Evolutionary conservation across 169 alveolate species (phyloP).

Genomic region (Plasmodium knowlesi): DNA sequence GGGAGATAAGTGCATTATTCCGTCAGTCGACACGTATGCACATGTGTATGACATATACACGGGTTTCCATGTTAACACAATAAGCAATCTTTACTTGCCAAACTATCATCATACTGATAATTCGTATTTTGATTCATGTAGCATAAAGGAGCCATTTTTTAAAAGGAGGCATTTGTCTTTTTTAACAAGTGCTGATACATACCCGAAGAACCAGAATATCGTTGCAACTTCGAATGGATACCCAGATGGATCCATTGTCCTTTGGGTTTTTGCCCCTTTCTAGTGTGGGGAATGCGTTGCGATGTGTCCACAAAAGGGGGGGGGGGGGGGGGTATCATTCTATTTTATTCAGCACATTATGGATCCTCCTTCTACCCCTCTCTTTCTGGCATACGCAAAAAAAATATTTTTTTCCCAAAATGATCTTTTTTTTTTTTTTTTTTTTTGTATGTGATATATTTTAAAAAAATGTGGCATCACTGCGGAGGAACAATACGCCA

Average conservation of each 20-base stretch:
- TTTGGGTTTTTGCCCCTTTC: slow-evolving; percentile 66
- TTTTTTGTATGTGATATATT: not conserved
- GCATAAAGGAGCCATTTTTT: not conserved
- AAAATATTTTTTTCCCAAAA: not conserved
- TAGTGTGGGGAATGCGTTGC: not conserved
- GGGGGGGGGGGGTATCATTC: not conserved
- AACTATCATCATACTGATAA: slow-evolving; percentile 38
- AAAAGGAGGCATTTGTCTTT: slow-evolving; percentile 30
- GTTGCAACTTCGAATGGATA: slow-evolving; percentile 76
- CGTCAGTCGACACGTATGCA: slow-evolving; percentile 72
- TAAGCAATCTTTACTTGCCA: slow-evolving; percentile 66
- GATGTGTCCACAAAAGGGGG: not conserved
- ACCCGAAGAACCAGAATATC: slow-evolving; percentile 73
- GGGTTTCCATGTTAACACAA: slow-evolving; percentile 72
- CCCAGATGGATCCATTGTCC: slow-evolving; percentile 75
- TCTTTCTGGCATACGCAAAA: not conserved
- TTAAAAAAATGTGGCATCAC: not conserved
- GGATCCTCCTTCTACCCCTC: not conserved
- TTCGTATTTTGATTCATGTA: not conserved
- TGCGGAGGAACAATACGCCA: not conserved
- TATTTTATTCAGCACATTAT: not conserved
- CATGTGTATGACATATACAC: slow-evolving; percentile 76
- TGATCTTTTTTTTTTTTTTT: not conserved
- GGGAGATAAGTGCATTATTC: slow-evolving; percentile 75
- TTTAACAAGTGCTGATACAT: slow-evolving; percentile 74